Conservation (phyloP, 2,329 filamentous ascomycete species). For the Drechslerella coelobrocha region DNA sequence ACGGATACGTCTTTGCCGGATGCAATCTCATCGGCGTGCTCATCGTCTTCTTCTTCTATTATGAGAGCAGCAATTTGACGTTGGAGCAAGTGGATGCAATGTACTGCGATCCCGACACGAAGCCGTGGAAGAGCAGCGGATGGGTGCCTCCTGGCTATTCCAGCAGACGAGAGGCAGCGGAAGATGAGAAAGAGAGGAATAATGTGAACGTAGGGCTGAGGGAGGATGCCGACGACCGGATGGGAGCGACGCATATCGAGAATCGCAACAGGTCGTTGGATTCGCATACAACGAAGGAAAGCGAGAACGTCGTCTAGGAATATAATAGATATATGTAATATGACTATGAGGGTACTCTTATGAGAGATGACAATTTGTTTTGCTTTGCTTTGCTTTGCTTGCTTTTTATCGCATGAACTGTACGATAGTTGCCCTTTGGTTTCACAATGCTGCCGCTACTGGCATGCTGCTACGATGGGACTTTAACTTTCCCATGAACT, state of each 20-base stretch:
- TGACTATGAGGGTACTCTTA: too few relatives aligned
- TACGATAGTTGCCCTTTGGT: too few relatives aligned
- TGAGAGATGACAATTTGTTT: too few relatives aligned
- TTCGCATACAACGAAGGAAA: conserved; percentile 40
- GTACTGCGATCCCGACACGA: conserved; percentile 70
- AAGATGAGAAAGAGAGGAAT: conserved; percentile 31
- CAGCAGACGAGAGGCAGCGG: conserved; percentile 57
- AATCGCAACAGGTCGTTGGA: conserved; percentile 32
- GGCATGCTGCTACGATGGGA: too few relatives aligned
- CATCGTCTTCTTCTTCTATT: conserved; percentile 78
- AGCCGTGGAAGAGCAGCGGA: conserved; percentile 68
- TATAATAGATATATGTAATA: too few relatives aligned
- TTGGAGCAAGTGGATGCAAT: conserved; percentile 82
- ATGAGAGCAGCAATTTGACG: conserved; percentile 74
- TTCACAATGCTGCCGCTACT: too few relatives aligned
- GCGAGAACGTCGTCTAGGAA: conserved; percentile 26
- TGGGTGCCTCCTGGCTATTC: conserved; percentile 63
- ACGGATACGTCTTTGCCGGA: conserved; percentile 77
- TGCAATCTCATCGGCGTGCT: conserved; percentile 71
- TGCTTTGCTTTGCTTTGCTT: too few relatives aligned
- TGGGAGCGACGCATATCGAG: conserved; percentile 36
- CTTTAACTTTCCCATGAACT: too few relatives aligned
- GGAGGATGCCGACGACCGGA: conserved; percentile 26
- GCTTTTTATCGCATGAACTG: too few relatives aligned
- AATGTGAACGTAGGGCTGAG: conserved; percentile 38